A percentile compares a stretch with the other conserved stretches of the same genome.
phyloP scores from a whole-genome alignment of 192 early-diverging fungal species.

The Chytriomyces confervae region DNA sequence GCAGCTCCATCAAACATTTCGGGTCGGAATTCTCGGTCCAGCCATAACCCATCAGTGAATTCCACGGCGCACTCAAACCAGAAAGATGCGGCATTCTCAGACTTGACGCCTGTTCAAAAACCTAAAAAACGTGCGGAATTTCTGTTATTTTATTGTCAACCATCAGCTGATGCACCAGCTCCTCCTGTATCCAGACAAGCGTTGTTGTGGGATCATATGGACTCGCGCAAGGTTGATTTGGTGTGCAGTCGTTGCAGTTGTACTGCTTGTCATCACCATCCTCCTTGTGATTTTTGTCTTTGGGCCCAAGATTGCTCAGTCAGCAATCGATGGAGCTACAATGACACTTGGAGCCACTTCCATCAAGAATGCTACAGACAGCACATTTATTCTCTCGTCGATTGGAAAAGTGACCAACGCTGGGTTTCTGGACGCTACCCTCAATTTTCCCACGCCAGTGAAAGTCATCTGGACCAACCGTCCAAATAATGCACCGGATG shows the following conservation, averaged over 20 bases:
- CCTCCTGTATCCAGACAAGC: background rate
- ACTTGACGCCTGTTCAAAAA: too few relatives aligned
- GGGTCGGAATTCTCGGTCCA: background rate
- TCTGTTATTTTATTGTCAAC: background rate
- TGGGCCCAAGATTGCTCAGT: conserved; percentile 33
- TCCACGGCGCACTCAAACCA: background rate
- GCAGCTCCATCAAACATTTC: background rate
- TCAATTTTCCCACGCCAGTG: conserved; percentile 27
- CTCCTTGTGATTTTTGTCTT: background rate
- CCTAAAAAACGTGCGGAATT: background rate
- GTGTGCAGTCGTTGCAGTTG: background rate
- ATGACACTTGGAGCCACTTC: conserved; percentile 25
- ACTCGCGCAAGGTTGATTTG: background rate
- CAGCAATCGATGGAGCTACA: conserved; percentile 28
- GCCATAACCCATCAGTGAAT: background rate
- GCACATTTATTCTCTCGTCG: conserved; percentile 24
- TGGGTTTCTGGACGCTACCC: conserved; percentile 28
- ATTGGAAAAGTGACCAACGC: conserved; percentile 36
- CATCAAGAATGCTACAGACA: conserved; percentile 32
- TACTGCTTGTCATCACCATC: conserved; percentile 12
- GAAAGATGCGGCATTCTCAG: too few relatives aligned
- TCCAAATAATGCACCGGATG: conserved; percentile 8
- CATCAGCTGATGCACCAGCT: background rate
- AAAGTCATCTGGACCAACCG: conserved; percentile 35
- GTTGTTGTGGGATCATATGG: background rate